Conservation (phyloP, 306 rosid genomes). For the Datisca glomerata region DNA sequence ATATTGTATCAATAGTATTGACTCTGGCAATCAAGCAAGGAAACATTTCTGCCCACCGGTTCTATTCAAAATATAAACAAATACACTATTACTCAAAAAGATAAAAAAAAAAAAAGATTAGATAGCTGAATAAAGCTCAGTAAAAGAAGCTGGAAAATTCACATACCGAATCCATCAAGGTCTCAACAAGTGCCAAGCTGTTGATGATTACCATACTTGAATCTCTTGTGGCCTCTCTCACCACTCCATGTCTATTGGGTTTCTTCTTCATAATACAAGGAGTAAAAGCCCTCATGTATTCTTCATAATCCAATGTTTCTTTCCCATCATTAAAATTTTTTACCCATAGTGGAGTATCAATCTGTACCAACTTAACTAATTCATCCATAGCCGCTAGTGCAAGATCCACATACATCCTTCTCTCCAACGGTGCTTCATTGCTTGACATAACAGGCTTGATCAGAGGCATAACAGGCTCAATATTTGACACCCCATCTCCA, state of each 20-base stretch:
- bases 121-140: too few species aligned
- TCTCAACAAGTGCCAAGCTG: constrained; percentile 47
- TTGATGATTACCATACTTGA: constrained; percentile 30
- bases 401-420: constrained; percentile 34
- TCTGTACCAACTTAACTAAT: constrained; percentile 50
- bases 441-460: constrained; percentile 24
- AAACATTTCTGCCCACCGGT: constrained; percentile 75
- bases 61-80: constrained; percentile 26
- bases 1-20: constrained; percentile 33
- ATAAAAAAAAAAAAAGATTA: neutral
- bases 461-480: constrained; percentile 20
- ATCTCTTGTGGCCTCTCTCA: constrained; percentile 54
- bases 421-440: constrained; percentile 28
- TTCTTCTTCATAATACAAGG: constrained; percentile 27
- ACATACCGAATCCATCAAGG: constrained; percentile 59
- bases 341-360: constrained; percentile 53
- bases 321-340: constrained; percentile 35
- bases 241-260: constrained; percentile 32
- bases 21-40: constrained; percentile 55
- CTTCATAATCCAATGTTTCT: constrained; percentile 54
- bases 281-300: constrained; percentile 40
- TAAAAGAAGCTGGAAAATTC: constrained; percentile 6
- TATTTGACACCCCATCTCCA: constrained; percentile 36
- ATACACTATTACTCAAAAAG: constrained; percentile 2
- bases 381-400: constrained; percentile 79